Conservation (phyloP, 306 rosid species). For the Rosa lucieae region DNA sequence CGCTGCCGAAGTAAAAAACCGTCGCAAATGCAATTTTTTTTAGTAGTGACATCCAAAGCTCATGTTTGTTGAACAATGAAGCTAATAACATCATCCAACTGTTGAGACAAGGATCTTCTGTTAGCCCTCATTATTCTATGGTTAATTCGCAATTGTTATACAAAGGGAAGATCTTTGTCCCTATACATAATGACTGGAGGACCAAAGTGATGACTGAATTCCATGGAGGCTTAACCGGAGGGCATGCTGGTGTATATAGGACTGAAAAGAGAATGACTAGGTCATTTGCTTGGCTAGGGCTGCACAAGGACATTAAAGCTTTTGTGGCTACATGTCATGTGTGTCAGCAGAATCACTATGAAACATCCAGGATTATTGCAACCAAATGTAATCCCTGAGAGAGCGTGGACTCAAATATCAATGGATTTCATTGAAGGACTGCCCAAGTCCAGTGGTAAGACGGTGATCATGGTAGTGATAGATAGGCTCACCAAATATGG, state of each 20-base stretch:
- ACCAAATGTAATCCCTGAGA: background rate
- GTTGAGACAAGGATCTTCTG: too few relatives aligned
- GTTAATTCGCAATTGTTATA: too few relatives aligned
- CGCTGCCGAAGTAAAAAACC: too few relatives aligned
- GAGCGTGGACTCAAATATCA: background rate
- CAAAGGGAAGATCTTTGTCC: background rate
- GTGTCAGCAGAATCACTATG: background rate
- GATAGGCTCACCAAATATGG: too few relatives aligned
- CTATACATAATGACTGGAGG: accelerated
- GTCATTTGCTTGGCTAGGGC: background rate
- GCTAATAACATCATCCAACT: too few relatives aligned
- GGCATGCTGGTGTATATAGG: background rate
- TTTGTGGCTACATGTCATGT: background rate
- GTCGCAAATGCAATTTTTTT: too few relatives aligned
- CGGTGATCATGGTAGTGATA: too few relatives aligned
- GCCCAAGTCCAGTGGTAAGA: too few relatives aligned
- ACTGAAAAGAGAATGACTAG: background rate
- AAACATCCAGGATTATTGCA: background rate
- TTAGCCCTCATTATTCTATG: too few relatives aligned
- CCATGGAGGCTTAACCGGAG: background rate
- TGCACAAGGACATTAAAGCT: background rate
- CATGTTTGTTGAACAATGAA: too few relatives aligned
- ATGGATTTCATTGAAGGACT: too few relatives aligned
- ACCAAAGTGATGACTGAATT: background rate
- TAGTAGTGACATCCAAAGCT: too few relatives aligned